phyloP scores from a whole-genome alignment of 495 filamentous ascomycete species.

The Penicillium goetzii region DNA sequence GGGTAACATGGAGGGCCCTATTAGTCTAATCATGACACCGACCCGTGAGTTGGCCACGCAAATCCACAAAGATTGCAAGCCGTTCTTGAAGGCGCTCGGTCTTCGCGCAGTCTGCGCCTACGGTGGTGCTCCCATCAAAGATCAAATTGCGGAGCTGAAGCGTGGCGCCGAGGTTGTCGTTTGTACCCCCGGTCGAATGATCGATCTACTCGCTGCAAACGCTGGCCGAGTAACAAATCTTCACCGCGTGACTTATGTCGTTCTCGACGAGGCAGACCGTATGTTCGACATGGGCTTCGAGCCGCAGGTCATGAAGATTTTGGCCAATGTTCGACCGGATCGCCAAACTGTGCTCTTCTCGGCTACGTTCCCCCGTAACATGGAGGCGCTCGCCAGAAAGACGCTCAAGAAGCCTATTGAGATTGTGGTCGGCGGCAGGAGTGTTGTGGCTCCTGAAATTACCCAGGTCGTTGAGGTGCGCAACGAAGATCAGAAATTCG shows the following conservation, averaged over 20 bases:
- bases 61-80: slow-evolving; percentile 91
- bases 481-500: slow-evolving; percentile 80
- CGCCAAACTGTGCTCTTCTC: slow-evolving; percentile 95
- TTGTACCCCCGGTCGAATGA: slow-evolving; percentile 94
- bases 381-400: slow-evolving; percentile 90
- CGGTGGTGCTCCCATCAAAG: slow-evolving; percentile 94
- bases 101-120: slow-evolving; percentile 95
- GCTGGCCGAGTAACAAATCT: slow-evolving; percentile 90
- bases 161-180: slow-evolving; percentile 94
- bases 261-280: slow-evolving; percentile 95
- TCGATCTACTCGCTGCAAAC: slow-evolving; percentile 92
- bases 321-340: slow-evolving; percentile 86
- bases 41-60: slow-evolving; percentile 94
- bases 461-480: slow-evolving; percentile 91
- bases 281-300: slow-evolving; percentile 99
- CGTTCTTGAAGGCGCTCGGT: slow-evolving; percentile 85
- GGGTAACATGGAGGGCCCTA: slow-evolving; percentile 83
- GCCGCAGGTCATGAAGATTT: slow-evolving; percentile 96
- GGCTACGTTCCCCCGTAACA: slow-evolving; percentile 91
- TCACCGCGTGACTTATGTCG: slow-evolving; percentile 84
- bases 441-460: slow-evolving; percentile 92
- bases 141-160: slow-evolving; percentile 96
- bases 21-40: slow-evolving; percentile 88
- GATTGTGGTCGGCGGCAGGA: slow-evolving; percentile 88
- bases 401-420: slow-evolving; percentile 84